These are phyloP conservation scores for Tulasnella sp. DNA, from an alignment of 768 basidiomycete genomes.

Conservation along the genomic window DNA sequence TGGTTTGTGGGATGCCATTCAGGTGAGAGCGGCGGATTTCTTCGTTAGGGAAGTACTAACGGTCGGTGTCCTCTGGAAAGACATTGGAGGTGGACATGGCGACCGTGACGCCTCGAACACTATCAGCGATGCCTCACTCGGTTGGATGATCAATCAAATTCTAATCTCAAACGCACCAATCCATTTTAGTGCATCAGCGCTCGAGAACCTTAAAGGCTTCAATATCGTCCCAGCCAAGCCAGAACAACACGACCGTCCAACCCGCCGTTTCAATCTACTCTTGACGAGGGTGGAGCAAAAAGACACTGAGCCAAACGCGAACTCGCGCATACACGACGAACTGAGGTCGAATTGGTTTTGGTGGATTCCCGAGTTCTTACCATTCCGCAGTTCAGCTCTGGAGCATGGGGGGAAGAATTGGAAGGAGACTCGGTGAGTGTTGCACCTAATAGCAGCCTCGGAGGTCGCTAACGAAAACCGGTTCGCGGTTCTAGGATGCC, in stretches of 20 bases:
- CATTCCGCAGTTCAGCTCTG: background rate
- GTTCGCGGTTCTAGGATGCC: background rate
- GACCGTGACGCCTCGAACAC: background rate
- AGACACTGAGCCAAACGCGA: background rate
- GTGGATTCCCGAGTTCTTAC: background rate
- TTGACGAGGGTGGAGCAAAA: background rate
- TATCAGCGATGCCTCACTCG: background rate
- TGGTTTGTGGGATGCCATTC: slow-evolving; percentile 27
- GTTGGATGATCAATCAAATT: background rate
- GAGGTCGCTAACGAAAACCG: too few relatives aligned
- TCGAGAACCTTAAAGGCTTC: background rate
- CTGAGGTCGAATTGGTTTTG: background rate
- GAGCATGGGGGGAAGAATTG: background rate
- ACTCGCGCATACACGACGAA: background rate
- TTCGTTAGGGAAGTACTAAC: background rate
- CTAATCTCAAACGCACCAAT: background rate
- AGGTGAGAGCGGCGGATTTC: background rate
- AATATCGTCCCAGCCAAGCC: background rate
- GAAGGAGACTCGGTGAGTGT: background rate
- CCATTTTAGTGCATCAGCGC: background rate
- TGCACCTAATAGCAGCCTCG: background rate
- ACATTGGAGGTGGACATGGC: background rate
- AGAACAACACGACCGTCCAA: background rate
- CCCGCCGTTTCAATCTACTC: background rate
- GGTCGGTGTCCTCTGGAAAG: background rate